Evolutionary conservation across 441 rosid genomes (phyloP).

Genomic region (Pelargonium australe): DNA sequence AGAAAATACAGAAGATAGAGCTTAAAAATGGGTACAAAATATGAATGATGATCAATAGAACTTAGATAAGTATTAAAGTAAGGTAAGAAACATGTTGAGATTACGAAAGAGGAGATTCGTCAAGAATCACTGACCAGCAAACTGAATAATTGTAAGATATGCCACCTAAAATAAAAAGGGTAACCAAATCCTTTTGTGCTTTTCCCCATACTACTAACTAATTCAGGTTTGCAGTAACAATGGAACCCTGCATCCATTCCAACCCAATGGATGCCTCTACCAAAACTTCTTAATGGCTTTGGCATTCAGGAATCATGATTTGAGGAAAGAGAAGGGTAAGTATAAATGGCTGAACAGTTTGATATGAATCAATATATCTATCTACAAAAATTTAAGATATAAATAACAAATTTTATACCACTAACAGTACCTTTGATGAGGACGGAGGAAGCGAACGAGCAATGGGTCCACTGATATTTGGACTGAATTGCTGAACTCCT

Average conservation of each 20-base stretch:
- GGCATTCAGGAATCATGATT: neutral
- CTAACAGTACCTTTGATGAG: slow-evolving; percentile 83
- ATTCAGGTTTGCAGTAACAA: neutral
- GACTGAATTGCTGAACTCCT: slow-evolving; percentile 27
- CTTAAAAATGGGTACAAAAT: neutral
- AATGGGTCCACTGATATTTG: slow-evolving; percentile 68
- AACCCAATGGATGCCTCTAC: slow-evolving; percentile 4
- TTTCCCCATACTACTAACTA: neutral
- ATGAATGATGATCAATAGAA: neutral
- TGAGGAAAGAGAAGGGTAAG: neutral
- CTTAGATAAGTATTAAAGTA: neutral
- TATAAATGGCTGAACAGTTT: slow-evolving; percentile 10
- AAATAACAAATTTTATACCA: slow-evolving; percentile 16
- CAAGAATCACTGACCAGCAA: neutral
- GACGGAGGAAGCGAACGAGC: slow-evolving; percentile 88
- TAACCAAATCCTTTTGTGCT: neutral
- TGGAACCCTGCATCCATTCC: neutral
- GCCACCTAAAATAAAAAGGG: neutral
- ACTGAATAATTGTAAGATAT: neutral
- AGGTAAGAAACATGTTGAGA: too few species aligned
- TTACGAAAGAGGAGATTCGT: neutral
- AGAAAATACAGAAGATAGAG: neutral
- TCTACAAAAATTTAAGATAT: neutral
- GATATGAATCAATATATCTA: neutral
- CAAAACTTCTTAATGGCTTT: slow-evolving; percentile 11